Percentiles rank a stretch among this genome's conserved stretches.
Evolutionary conservation across 345 rosid genomes (phyloP).

Genomic region (Carallia pectinifolia): DNA sequence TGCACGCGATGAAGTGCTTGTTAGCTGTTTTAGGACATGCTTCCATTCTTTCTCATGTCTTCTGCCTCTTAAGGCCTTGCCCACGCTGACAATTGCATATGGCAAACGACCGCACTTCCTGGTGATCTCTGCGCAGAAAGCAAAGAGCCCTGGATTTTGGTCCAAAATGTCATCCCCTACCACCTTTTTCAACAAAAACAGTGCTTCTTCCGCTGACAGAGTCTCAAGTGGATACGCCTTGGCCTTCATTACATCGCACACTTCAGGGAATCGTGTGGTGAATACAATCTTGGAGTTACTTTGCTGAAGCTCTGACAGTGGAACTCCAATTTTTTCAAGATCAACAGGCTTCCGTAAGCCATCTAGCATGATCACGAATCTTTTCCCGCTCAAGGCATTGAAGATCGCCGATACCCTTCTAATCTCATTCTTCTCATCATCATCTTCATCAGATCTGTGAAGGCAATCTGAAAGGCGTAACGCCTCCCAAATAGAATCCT

Average conservation of each 20-base stretch:
- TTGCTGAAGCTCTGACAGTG: not conserved
- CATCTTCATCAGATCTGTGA: not conserved
- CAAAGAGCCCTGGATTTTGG: not conserved
- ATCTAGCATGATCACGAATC: not conserved
- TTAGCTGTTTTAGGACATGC: not conserved
- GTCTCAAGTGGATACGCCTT: not conserved
- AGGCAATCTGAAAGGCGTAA: not conserved
- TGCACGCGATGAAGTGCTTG: not conserved
- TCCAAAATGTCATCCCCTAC: not conserved
- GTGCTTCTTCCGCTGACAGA: conserved; percentile 1
- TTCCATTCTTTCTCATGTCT: not conserved
- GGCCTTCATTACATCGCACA: not conserved
- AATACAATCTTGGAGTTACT: not conserved
- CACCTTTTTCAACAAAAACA: not conserved
- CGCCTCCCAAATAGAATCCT: not conserved
- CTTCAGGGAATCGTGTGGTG: not conserved
- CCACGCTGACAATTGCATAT: not conserved
- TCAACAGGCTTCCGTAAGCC: not conserved
- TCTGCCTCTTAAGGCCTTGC: not conserved
- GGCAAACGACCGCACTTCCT: conserved; percentile 16
- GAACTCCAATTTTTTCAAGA: not conserved
- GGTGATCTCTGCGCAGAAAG: not conserved
- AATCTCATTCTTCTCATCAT: not conserved
- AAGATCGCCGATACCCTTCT: not conserved
- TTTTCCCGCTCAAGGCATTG: not conserved